Conservation (phyloP, 2,329 filamentous ascomycete species). For the Calycina marina region DNA sequence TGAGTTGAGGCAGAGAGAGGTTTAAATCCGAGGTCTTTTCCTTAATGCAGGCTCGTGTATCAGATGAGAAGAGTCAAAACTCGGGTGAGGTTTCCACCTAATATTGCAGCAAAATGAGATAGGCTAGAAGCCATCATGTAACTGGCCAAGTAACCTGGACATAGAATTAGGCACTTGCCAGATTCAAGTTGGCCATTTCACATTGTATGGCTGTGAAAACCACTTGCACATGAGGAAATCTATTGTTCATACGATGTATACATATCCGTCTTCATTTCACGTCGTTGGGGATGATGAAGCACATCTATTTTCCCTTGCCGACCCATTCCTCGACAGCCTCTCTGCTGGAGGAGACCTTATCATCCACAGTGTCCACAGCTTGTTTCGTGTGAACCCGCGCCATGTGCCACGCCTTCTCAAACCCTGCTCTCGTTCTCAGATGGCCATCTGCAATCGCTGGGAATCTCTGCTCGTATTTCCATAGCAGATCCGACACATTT, state of each 20-base stretch:
- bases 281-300: background rate
- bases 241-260: slow-evolving; percentile 1
- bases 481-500: slow-evolving; percentile 74
- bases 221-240: background rate
- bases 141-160: too few species aligned
- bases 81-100: too few species aligned
- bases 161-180: background rate
- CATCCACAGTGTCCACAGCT: slow-evolving; percentile 58
- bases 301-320: slow-evolving; percentile 49
- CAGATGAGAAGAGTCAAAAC: too few species aligned
- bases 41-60: too few species aligned
- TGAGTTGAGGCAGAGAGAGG: too few species aligned
- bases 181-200: too few species aligned
- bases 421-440: slow-evolving; percentile 51
- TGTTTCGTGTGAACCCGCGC: slow-evolving; percentile 61
- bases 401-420: slow-evolving; percentile 56
- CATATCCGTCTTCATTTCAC: background rate
- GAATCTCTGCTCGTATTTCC: slow-evolving; percentile 85
- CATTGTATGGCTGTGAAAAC: too few species aligned
- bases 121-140: too few species aligned
- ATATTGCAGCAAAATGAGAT: too few species aligned
- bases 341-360: slow-evolving; percentile 62
- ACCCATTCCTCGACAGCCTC: slow-evolving; percentile 80
- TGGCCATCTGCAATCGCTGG: slow-evolving; percentile 75
- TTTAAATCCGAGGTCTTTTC: too few species aligned